Conservation (phyloP, 331 rosid genomes). For the Malus hybrid region DNA sequence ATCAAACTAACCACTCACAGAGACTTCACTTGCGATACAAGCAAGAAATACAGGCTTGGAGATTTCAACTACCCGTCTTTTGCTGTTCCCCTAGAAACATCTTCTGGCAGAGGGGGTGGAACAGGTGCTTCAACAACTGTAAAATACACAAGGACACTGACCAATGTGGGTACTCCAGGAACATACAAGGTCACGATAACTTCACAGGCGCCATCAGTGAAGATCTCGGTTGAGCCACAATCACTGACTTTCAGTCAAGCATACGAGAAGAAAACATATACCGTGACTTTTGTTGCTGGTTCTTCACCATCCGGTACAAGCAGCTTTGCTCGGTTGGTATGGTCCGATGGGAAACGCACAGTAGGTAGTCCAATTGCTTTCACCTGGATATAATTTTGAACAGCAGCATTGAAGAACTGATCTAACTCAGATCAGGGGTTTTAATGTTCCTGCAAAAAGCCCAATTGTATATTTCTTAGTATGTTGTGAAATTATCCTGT, state of each 20-base stretch:
- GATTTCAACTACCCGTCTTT: slow-evolving; percentile 90
- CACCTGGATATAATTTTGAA: slow-evolving; percentile 49
- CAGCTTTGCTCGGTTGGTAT: slow-evolving; percentile 61
- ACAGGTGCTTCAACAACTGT: slow-evolving; percentile 28
- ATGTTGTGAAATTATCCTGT: background rate
- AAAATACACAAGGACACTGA: slow-evolving; percentile 55
- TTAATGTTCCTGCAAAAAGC: background rate
- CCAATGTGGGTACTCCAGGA: slow-evolving; percentile 62
- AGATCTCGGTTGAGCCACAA: slow-evolving; percentile 61
- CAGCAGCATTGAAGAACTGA: slow-evolving; percentile 4
- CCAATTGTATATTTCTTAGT: background rate
- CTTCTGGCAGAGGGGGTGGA: slow-evolving; percentile 44
- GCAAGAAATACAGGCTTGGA: slow-evolving; percentile 47
- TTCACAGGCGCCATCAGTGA: slow-evolving; percentile 38
- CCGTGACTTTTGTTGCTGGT: slow-evolving; percentile 46
- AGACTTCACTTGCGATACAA: slow-evolving; percentile 40
- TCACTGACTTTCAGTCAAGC: slow-evolving; percentile 41
- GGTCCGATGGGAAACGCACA: slow-evolving; percentile 81
- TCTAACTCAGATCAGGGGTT: background rate
- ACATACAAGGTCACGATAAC: slow-evolving; percentile 51
- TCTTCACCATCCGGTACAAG: slow-evolving; percentile 56
- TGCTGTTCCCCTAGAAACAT: slow-evolving; percentile 51
- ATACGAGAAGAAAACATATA: background rate
- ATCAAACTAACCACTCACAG: slow-evolving; percentile 44
- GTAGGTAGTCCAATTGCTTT: slow-evolving; percentile 76